These are phyloP conservation scores for Blastomyces gilchristii DNA, from an alignment of 2,329 filamentous ascomycete genomes.

Conservation along the genomic window DNA sequence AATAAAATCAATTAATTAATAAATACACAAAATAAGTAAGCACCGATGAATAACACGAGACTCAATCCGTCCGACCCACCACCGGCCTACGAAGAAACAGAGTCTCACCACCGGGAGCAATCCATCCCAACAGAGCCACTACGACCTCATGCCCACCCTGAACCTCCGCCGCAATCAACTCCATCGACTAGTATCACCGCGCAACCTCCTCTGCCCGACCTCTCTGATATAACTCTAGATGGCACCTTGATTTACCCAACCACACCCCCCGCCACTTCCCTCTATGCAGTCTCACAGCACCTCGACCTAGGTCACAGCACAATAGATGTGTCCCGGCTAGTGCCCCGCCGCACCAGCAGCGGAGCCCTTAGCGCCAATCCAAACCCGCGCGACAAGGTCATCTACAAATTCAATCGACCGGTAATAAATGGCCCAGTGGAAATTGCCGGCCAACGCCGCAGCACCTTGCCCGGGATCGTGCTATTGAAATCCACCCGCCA, in stretches of 20 bases:
- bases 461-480: constrained; percentile 11
- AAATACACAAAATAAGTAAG: background rate
- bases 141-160: background rate
- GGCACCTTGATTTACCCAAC: constrained; percentile 13
- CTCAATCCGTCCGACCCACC: background rate
- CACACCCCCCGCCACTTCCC: constrained; percentile 10
- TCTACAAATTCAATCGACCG: constrained; percentile 15
- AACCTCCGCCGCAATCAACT: background rate
- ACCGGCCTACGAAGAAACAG: background rate
- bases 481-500: constrained; percentile 8
- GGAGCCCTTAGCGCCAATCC: background rate
- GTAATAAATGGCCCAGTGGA: constrained; percentile 11
- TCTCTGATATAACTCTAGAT: constrained; percentile 13
- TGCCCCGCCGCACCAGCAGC: constrained; percentile 3
- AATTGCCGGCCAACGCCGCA: constrained; percentile 14
- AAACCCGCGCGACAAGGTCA: constrained; percentile 10
- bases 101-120: background rate
- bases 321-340: constrained; percentile 13
- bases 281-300: constrained; percentile 14
- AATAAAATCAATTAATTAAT: background rate
- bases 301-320: constrained; percentile 12
- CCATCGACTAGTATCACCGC: too few species aligned
- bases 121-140: background rate
- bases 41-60: background rate
- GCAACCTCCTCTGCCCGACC: background rate